Conservation (phyloP, 2,329 filamentous ascomycete species). For the Paracoccidioides lutzii region DNA sequence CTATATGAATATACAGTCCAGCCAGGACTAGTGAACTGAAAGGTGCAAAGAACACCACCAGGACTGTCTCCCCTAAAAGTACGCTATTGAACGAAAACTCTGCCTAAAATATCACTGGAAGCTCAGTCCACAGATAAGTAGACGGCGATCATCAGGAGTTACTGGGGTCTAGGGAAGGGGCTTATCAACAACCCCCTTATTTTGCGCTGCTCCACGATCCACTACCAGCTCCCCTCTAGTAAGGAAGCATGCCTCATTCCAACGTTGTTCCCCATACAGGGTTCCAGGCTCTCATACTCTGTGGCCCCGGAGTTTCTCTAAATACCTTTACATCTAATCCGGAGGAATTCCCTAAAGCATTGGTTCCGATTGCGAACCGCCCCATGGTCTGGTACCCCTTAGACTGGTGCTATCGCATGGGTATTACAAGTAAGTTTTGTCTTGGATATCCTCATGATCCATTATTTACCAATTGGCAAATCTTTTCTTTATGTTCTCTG, state of each 20-base stretch:
- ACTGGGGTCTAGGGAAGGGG: neutral
- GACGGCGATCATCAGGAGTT: neutral
- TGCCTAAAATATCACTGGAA: neutral
- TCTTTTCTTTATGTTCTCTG: neutral
- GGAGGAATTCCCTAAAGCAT: slow-evolving; percentile 36
- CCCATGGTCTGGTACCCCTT: slow-evolving; percentile 39
- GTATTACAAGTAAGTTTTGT: slow-evolving; percentile 31
- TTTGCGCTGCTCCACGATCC: neutral
- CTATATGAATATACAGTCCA: neutral
- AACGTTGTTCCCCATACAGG: slow-evolving; percentile 15
- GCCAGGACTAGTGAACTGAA: neutral
- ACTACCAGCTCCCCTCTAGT: neutral
- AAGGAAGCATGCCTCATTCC: slow-evolving; percentile 5
- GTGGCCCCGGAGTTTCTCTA: slow-evolving; percentile 37
- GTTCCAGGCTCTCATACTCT: slow-evolving; percentile 38
- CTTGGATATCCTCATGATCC: neutral
- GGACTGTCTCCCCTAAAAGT: neutral
- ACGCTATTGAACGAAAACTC: neutral
- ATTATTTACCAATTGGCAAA: too few species aligned
- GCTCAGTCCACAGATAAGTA: too few species aligned
- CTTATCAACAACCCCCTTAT: neutral
- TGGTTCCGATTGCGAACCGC: slow-evolving; percentile 38
- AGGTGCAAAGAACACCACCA: neutral
- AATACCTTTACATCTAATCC: slow-evolving; percentile 39
- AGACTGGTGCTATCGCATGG: slow-evolving; percentile 38